A percentile compares a stretch with the other conserved stretches of the same genome.
phyloP scores from a whole-genome alignment of 2,329 filamentous ascomycete genomes.

The Colletotrichum sp. region DNA sequence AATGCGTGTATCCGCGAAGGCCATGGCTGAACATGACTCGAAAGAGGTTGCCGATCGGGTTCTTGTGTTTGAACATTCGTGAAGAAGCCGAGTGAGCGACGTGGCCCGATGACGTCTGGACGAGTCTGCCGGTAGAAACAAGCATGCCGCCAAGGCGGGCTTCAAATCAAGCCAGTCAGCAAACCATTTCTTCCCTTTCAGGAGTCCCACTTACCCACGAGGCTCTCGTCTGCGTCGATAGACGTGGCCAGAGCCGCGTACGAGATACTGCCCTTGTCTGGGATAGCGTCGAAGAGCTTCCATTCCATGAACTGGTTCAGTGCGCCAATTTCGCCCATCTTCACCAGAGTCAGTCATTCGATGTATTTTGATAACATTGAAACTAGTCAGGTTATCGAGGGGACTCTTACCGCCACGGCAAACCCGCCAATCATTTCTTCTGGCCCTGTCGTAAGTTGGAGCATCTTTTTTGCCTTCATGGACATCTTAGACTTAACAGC shows the following conservation, averaged over 20 bases:
- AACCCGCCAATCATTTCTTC: background rate
- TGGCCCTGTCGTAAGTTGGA: background rate
- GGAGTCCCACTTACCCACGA: slow-evolving; percentile 21
- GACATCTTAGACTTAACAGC: background rate
- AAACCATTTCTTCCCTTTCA: background rate
- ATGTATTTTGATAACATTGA: too few species aligned
- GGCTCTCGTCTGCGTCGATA: slow-evolving; percentile 24
- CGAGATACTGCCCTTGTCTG: slow-evolving; percentile 25
- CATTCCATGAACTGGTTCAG: slow-evolving; percentile 24
- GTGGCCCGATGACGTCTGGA: background rate
- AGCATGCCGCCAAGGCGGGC: background rate
- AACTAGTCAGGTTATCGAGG: background rate
- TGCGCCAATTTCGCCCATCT: slow-evolving; percentile 23
- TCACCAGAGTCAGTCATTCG: background rate
- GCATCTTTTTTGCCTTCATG: background rate
- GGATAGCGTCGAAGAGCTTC: slow-evolving; percentile 32
- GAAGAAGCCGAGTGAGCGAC: background rate
- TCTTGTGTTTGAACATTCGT: slow-evolving; percentile 6
- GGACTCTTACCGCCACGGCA: background rate
- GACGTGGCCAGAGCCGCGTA: slow-evolving; percentile 24
- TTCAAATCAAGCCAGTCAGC: background rate
- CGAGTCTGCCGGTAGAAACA: background rate
- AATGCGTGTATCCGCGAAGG: slow-evolving; percentile 7
- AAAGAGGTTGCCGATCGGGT: background rate
- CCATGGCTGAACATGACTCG: slow-evolving; percentile 10